These are phyloP conservation scores for Silene coronaria DNA, from an alignment of 179 eudicot species.

Conservation along the genomic window DNA sequence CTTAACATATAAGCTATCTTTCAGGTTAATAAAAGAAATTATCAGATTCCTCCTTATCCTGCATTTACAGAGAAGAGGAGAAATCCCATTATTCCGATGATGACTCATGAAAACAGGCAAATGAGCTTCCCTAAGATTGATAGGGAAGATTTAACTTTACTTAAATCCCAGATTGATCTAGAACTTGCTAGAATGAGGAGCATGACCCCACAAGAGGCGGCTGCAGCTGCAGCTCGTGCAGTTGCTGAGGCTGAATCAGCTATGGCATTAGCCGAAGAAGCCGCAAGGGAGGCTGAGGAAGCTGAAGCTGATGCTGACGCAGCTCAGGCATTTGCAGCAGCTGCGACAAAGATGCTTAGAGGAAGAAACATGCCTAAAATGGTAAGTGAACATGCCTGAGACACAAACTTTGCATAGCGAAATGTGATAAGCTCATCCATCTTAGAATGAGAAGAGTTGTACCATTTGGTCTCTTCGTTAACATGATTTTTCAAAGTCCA, in stretches of 20 bases:
- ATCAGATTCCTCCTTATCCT: constrained; percentile 43
- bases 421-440: not conserved
- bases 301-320: constrained; percentile 92
- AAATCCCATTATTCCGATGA: constrained; percentile 33
- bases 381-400: constrained; percentile 34
- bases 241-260: constrained; percentile 88
- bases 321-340: constrained; percentile 79
- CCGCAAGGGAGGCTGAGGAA: constrained; percentile 79
- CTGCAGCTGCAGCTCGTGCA: constrained; percentile 73
- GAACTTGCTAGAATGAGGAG: constrained; percentile 73
- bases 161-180: constrained; percentile 59
- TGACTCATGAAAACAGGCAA: constrained; percentile 47
- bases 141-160: constrained; percentile 37
- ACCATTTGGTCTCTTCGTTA: not conserved
- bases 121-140: constrained; percentile 35
- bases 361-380: constrained; percentile 47
- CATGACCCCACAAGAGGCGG: constrained; percentile 78
- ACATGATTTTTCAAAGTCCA: not conserved
- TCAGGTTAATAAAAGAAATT: constrained; percentile 53
- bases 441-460: not conserved
- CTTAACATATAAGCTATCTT: constrained; percentile 10
- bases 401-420: not conserved
- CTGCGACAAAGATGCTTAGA: constrained; percentile 68
- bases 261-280: constrained; percentile 81
- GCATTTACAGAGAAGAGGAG: constrained; percentile 45